Percentiles rank a stretch among this genome's conserved stretches.
These are phyloP conservation scores for Lecanicillium sp. DNA, from an alignment of 2,329 filamentous ascomycete genomes.

Conservation along the genomic window DNA sequence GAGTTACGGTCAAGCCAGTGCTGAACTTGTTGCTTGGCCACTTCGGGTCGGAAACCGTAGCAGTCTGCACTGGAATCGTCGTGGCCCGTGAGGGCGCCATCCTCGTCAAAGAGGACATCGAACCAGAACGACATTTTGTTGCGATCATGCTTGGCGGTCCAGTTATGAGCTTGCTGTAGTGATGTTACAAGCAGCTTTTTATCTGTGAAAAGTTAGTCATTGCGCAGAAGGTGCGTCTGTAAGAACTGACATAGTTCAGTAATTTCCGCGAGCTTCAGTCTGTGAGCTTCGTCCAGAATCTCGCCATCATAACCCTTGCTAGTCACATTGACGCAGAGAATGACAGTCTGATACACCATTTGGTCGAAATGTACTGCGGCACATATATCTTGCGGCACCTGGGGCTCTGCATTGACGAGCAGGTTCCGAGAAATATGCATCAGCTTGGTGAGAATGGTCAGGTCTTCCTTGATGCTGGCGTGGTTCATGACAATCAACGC, in stretches of 20 bases:
- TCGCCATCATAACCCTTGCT: conserved; percentile 63
- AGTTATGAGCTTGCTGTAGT: conserved; percentile 62
- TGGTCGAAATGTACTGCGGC: conserved; percentile 59
- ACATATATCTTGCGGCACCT: conserved; percentile 60
- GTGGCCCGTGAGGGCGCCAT: conserved; percentile 39
- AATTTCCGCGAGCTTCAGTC: conserved; percentile 54
- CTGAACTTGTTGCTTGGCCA: conserved; percentile 54
- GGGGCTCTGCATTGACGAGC: conserved; percentile 57
- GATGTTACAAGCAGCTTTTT: conserved; percentile 62
- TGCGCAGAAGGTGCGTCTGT: neutral
- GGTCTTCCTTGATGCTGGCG: conserved; percentile 52
- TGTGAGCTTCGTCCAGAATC: conserved; percentile 51
- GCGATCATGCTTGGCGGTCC: conserved; percentile 62
- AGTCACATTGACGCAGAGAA: conserved; percentile 60
- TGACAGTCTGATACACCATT: conserved; percentile 60
- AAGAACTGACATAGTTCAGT: conserved; percentile 53
- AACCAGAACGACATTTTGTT: conserved; percentile 68
- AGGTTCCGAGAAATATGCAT: conserved; percentile 62
- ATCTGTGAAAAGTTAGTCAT: conserved; percentile 34
- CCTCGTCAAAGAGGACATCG: conserved; percentile 58
- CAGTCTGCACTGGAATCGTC: conserved; percentile 48
- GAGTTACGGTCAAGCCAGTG: conserved; percentile 60
- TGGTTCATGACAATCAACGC: conserved; percentile 59
- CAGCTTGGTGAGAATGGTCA: conserved; percentile 59
- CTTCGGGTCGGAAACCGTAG: conserved; percentile 47